A percentile compares a stretch with the other conserved stretches of the same genome.
phyloP scores from a whole-genome alignment of 805 yeast species.

The Wickerhamiella spandovensis region DNA sequence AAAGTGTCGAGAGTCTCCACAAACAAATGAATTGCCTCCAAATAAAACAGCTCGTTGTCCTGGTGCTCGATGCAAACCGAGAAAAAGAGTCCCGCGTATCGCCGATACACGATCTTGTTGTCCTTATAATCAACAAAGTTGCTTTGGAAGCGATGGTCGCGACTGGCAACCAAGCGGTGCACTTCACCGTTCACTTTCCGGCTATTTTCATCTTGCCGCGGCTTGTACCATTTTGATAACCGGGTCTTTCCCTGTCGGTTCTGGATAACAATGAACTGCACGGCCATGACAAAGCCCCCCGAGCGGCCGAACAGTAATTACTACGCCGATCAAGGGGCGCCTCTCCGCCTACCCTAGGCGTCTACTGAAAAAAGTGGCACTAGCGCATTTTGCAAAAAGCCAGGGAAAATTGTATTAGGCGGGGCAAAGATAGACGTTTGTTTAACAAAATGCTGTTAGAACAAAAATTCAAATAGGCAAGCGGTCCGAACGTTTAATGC shows the following conservation, averaged over 20 bases:
- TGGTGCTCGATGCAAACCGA: slow-evolving; percentile 65
- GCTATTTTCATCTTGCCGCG: slow-evolving; percentile 34
- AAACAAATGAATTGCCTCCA: slow-evolving; percentile 75
- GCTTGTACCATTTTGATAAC: slow-evolving; percentile 62
- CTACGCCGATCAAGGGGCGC: background rate
- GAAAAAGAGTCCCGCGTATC: slow-evolving; percentile 88
- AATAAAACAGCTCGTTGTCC: slow-evolving; percentile 71
- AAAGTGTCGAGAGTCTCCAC: slow-evolving; percentile 80
- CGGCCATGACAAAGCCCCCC: slow-evolving; percentile 37
- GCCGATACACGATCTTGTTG: slow-evolving; percentile 61
- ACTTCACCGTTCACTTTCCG: slow-evolving; percentile 42
- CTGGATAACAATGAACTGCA: slow-evolving; percentile 68
- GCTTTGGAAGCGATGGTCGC: slow-evolving; percentile 75
- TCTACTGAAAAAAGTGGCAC: background rate
- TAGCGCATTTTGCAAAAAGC: background rate
- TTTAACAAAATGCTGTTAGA: too few relatives aligned
- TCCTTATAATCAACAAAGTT: slow-evolving; percentile 64
- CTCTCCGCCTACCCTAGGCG: too few relatives aligned
- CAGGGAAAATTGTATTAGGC: too few relatives aligned
- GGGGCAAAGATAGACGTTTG: too few relatives aligned
- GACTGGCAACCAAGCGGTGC: slow-evolving; percentile 63
- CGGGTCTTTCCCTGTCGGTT: slow-evolving; percentile 92
- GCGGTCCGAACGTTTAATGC: too few relatives aligned
- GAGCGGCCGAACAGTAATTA: background rate
- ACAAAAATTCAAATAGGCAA: too few relatives aligned